A percentile compares a stretch with the other conserved stretches of the same genome.
These are phyloP conservation scores for Thermothielavioides terrestris DNA, from an alignment of 495 filamentous ascomycete genomes.

Conservation along the genomic window DNA sequence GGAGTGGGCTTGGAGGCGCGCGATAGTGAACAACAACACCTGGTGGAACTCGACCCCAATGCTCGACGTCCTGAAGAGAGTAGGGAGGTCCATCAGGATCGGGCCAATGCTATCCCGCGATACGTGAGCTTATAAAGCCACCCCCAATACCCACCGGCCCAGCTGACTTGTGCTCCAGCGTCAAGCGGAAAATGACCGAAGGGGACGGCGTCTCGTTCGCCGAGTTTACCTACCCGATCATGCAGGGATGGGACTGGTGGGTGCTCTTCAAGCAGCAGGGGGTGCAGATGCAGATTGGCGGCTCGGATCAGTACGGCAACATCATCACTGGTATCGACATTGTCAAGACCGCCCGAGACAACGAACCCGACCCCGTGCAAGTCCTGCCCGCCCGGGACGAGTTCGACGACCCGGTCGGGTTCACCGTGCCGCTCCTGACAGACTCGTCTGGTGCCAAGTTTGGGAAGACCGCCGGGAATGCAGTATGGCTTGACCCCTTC, in stretches of 20 bases:
- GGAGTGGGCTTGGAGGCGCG: conserved; percentile 53
- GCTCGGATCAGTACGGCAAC: conserved; percentile 94
- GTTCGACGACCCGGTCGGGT: conserved; percentile 58
- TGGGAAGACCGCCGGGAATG: conserved; percentile 91
- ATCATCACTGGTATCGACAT: conserved; percentile 85
- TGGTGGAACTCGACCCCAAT: conserved; percentile 69
- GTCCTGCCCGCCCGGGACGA: conserved; percentile 21
- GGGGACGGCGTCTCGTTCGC: conserved; percentile 89
- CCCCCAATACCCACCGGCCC: too few species aligned
- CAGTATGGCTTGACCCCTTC: conserved; percentile 80
- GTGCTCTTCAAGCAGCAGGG: conserved; percentile 53
- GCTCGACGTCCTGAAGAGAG: conserved; percentile 59
- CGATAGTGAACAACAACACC: conserved; percentile 64
- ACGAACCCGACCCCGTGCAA: conserved; percentile 32
- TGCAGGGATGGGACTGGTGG: conserved; percentile 99
- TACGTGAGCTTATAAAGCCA: conserved; percentile 54
- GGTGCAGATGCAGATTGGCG: conserved; percentile 80
- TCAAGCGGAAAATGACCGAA: conserved; percentile 68
- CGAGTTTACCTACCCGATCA: conserved; percentile 85
- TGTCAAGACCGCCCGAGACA: conserved; percentile 60
- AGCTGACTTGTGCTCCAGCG: conserved; percentile 40
- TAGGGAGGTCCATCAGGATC: conserved; percentile 65
- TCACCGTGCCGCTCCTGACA: conserved; percentile 85
- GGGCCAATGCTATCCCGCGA: conserved; percentile 84
- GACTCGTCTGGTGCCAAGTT: conserved; percentile 82